Evolutionary conservation across 805 yeast species (phyloP), one percentile per base, ranked within the genome.

Genomic region (Saturnispora diversa): DNA sequence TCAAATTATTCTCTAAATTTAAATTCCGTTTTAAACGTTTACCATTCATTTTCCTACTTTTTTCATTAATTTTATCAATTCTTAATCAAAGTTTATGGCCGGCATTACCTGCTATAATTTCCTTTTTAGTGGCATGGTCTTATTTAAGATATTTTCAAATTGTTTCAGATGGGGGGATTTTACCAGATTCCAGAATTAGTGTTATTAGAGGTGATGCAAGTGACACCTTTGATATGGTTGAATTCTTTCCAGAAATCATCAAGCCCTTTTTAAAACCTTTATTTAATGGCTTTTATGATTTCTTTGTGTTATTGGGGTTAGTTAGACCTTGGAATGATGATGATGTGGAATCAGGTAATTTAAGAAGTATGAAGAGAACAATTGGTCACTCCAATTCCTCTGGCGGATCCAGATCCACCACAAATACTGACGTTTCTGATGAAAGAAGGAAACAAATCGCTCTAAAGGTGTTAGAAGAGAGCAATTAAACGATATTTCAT

Each of bases 361-460:
- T 78, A 39, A 67, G 90, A 49, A 83, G 85, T 1, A 75, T 74
- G 46, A 71, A 77, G 65, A 68, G 88, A 65, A 66, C 66, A 45
- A 69, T 59, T 34, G 45, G 44, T n/a, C 15, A 41, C 27, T 17
- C 33, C 4, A 21, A 28, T 19, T 17, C 10, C 12, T 12, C 10
- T 9, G 12, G 21, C 6, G 30, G 34, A 10, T 8, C 40, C 20
- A 16, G 12, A 24, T 11, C 31, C 9, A 26, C 36, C 16, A 46
- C 59, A 4, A 46, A 46, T 21, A 44, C 52, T 3, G 45, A 50
- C 11, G 75, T 73, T 45, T 80, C 72, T 3, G 85, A 84, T 16
- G 88, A 82, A 51, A 71, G 90, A 59, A 74, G 88, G 60, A 73
- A 84, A 62, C 85, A 79, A 54, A 76, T 81, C 31, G 90, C 90